A percentile compares a stretch with the other conserved stretches of the same genome.
Evolutionary conservation across 495 filamentous ascomycete genomes (phyloP).

Genomic region (Trichocladium antarcticum): DNA sequence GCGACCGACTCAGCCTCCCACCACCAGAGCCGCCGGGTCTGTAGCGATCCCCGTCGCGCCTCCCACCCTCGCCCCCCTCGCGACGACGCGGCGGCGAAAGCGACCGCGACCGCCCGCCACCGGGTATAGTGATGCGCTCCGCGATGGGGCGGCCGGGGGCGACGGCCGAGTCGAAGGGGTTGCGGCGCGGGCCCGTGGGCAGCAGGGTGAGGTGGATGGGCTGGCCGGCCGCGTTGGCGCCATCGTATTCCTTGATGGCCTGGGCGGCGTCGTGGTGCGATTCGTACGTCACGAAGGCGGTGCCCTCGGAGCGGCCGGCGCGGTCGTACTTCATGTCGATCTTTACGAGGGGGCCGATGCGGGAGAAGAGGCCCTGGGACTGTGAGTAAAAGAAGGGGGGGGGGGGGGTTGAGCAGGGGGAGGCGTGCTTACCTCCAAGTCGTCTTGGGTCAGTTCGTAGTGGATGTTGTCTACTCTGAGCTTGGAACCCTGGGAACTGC

Average conservation of each 20-base stretch:
- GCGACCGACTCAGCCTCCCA: constrained; percentile 32
- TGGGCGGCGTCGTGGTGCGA: constrained; percentile 53
- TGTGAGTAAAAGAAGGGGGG: background rate
- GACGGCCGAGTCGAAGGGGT: constrained; percentile 50
- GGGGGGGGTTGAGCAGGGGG: background rate
- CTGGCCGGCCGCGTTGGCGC: constrained; percentile 84
- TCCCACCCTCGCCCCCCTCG: constrained; percentile 21
- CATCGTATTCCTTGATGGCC: constrained; percentile 74
- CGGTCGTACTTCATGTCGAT: constrained; percentile 76
- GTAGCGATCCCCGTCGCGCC: constrained; percentile 73
- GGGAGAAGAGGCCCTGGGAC: constrained; percentile 63
- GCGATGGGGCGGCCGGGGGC: constrained; percentile 53
- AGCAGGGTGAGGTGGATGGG: constrained; percentile 72
- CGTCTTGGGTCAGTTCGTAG: constrained; percentile 81
- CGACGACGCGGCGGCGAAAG: constrained; percentile 27
- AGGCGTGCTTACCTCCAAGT: constrained; percentile 55
- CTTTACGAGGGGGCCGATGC: constrained; percentile 60
- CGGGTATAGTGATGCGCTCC: constrained; percentile 57
- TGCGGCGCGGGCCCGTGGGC: constrained; percentile 37
- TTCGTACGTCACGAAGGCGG: constrained; percentile 74
- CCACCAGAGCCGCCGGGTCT: constrained; percentile 40
- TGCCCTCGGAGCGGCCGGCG: constrained; percentile 78
- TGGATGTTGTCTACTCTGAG: constrained; percentile 85
- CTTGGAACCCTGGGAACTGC: constrained; percentile 51
- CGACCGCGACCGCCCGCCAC: constrained; percentile 38